Evolutionary conservation across 768 basidiomycete genomes (phyloP), one percentile per base, ranked within the genome.

Genomic region (Leccinellum luteum): DNA sequence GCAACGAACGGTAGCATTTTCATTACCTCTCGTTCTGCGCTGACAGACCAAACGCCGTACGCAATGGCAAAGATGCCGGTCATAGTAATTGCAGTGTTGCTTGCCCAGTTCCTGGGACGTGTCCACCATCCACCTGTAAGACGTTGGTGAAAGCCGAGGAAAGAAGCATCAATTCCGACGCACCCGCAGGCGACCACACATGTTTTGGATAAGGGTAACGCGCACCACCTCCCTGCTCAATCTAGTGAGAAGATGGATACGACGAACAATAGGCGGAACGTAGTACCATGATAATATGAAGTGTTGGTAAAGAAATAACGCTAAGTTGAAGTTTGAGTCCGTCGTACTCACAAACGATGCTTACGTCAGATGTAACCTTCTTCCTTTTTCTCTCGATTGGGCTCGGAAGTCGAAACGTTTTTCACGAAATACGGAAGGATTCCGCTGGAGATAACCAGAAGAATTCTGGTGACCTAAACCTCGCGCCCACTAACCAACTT

Each of bases 191-290:
- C 23, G 93, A 89, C 92, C 93, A 98, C 55, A 97, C 94, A 68
- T 90, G 83, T 79, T 94, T 95, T 31, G 93, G 94, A 73, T 88
- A 97, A 9, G 94, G 92, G 80, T 92, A 97, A 76, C 92, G 86
- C 54, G 76, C 83, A 60, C 89, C 90, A 75, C 90, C 90, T 48
- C 90, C 90, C 90, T 92, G 56, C 19, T 5, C 14, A 21, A n/a
- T 2, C 10, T 9, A 8, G 34, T 66, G 25, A 65, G 51, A 28
- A 14, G 12, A 1, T 12, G 15, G 1, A 19, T 41, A 12, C 3
- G 13, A 56, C 5, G 25, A 28, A 21, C 13, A 30, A 21, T 5
- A n/a, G 5, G n/a, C 6, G 3, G 9, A 25, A 47, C 14, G 23
- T 47, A 34, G 27, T 47, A 68, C 66, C 66, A 67, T 67, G 32